Percentiles rank a stretch among this genome's conserved stretches.
phyloP scores from a whole-genome alignment of 2,329 filamentous ascomycete genomes.

The Magnaporthiopsis poae region DNA sequence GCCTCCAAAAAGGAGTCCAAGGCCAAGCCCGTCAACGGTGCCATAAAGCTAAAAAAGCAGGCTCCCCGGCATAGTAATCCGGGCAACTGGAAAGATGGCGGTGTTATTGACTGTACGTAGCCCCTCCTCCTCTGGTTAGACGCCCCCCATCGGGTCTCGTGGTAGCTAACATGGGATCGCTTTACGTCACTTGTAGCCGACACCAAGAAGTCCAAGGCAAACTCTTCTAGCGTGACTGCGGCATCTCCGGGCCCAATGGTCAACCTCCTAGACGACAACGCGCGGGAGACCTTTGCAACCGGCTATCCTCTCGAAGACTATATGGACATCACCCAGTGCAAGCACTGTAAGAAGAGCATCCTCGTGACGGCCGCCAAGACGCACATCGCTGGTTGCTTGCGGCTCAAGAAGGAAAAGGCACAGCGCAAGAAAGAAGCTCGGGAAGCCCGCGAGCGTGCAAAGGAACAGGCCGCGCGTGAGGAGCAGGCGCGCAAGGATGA shows the following conservation, averaged over 20 bases:
- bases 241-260: slow-evolving; percentile 46
- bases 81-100: slow-evolving; percentile 64
- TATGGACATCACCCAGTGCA: slow-evolving; percentile 74
- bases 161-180: background rate
- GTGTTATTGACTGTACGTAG: slow-evolving; percentile 49
- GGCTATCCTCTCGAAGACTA: slow-evolving; percentile 73
- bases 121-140: background rate
- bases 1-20: slow-evolving; percentile 46
- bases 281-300: slow-evolving; percentile 69
- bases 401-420: slow-evolving; percentile 73
- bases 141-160: background rate
- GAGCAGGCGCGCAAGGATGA: slow-evolving; percentile 45
- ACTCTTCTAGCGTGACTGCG: slow-evolving; percentile 31
- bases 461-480: slow-evolving; percentile 45
- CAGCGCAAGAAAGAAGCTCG: slow-evolving; percentile 67
- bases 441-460: slow-evolving; percentile 58
- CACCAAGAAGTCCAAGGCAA: slow-evolving; percentile 39
- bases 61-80: slow-evolving; percentile 54
- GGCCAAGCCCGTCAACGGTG: slow-evolving; percentile 30
- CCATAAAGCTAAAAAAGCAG: slow-evolving; percentile 54
- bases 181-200: background rate
- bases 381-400: slow-evolving; percentile 76
- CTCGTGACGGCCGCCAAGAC: slow-evolving; percentile 63
- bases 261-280: slow-evolving; percentile 63
- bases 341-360: slow-evolving; percentile 86